Percentiles rank a stretch among this genome's conserved stretches.
Evolutionary conservation across 345 rosid species (phyloP).

Genomic region (Isatis tinctoria): DNA sequence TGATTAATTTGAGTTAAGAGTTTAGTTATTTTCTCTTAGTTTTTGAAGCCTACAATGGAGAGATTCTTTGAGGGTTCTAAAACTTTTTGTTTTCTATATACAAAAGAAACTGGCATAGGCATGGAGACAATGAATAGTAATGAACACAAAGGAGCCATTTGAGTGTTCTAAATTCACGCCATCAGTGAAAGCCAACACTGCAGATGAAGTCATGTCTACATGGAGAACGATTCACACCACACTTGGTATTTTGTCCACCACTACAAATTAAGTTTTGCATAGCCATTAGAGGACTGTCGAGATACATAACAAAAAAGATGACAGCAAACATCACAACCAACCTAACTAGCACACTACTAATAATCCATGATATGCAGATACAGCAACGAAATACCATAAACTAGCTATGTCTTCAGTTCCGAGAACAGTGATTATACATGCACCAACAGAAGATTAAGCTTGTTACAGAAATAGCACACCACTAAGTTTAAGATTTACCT

Average conservation of each 20-base stretch:
- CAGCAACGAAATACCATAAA: not conserved
- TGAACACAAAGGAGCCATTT: not conserved
- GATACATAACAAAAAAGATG: too few relatives aligned
- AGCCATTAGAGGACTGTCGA: not conserved
- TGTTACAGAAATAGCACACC: constrained; percentile 1
- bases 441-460: not conserved
- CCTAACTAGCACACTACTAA: not conserved
- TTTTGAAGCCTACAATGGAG: too few relatives aligned
- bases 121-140: not conserved
- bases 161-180: not conserved
- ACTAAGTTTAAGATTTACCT: constrained; percentile 43
- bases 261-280: not conserved
- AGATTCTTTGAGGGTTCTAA: too few relatives aligned
- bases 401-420: constrained; percentile 2
- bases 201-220: constrained; percentile 11
- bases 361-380: not conserved
- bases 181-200: constrained; percentile 4
- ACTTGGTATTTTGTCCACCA: not conserved
- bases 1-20: too few relatives aligned
- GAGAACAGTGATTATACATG: too few relatives aligned
- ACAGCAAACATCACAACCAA: too few relatives aligned
- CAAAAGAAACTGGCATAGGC: not conserved
- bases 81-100: too few relatives aligned
- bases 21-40: too few relatives aligned
- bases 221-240: not conserved